Percentiles rank a stretch among this genome's conserved stretches.
phyloP scores from a whole-genome alignment of 2,329 filamentous ascomycete species.

The Ceratocystis huliohia region DNA sequence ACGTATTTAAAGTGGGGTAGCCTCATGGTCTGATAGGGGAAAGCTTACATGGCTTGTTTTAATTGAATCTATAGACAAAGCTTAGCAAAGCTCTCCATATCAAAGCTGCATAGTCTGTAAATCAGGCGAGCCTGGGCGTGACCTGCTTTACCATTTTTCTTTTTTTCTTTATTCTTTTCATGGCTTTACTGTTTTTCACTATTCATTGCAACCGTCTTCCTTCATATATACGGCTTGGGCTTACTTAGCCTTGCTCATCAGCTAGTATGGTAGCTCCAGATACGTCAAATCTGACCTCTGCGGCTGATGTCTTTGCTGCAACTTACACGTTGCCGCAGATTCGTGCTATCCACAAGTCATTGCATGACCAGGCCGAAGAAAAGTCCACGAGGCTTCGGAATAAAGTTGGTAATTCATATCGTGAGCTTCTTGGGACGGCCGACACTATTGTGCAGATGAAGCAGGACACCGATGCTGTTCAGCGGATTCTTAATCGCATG shows the following conservation, averaged over 20 bases:
- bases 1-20: not conserved
- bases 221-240: not conserved
- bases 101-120: not conserved
- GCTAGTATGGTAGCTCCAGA: constrained; percentile 20
- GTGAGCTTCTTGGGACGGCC: constrained; percentile 79
- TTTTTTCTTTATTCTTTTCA: not conserved
- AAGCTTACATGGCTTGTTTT: constrained; percentile 5
- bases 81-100: not conserved
- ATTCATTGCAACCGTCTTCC: not conserved
- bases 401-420: constrained; percentile 59
- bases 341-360: constrained; percentile 47
- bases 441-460: constrained; percentile 92
- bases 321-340: constrained; percentile 50
- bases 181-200: too few relatives aligned
- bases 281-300: constrained; percentile 32
- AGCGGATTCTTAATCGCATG: constrained; percentile 57
- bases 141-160: not conserved
- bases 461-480: constrained; percentile 59
- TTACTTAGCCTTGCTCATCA: not conserved
- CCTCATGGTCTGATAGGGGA: not conserved
- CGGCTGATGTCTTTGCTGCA: constrained; percentile 42
- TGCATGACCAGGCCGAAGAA: constrained; percentile 49
- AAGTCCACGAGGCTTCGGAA: constrained; percentile 49
- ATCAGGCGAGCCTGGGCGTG: not conserved
- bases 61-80: not conserved